Percentiles rank a stretch among this genome's conserved stretches.
phyloP scores from a whole-genome alignment of 768 basidiomycete species.

The Lentinula lateritia region DNA sequence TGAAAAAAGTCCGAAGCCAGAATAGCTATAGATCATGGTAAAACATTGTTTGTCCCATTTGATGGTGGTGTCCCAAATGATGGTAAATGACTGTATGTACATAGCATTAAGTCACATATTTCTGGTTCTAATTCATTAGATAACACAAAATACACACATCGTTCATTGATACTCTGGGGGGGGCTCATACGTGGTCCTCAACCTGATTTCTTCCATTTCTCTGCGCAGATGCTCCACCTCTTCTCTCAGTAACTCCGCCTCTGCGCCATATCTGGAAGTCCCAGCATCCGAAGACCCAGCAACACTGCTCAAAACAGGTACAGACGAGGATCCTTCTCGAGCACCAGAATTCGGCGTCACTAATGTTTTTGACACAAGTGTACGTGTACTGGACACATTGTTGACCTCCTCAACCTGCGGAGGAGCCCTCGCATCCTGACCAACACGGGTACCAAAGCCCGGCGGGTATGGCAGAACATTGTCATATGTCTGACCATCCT shows the following conservation, averaged over 20 bases:
- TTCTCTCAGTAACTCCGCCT: not conserved
- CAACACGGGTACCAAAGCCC: not conserved
- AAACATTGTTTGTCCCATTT: too few relatives aligned
- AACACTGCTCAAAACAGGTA: too few relatives aligned
- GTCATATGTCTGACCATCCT: not conserved
- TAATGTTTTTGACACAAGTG: not conserved
- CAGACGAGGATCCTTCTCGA: not conserved
- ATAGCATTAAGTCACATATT: too few relatives aligned
- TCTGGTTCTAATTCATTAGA: too few relatives aligned
- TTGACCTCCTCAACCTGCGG: not conserved
- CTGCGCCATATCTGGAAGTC: not conserved
- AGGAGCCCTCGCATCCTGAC: not conserved
- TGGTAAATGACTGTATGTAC: too few relatives aligned
- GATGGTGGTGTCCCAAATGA: too few relatives aligned
- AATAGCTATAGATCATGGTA: too few relatives aligned
- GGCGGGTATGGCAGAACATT: not conserved
- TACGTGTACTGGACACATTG: not conserved
- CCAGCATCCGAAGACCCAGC: not conserved
- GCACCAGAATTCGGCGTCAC: too few relatives aligned
- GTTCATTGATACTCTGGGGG: slow-evolving; percentile 7
- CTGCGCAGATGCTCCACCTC: slow-evolving; percentile 11
- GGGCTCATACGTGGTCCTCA: slow-evolving; percentile 6
- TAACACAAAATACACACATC: too few relatives aligned
- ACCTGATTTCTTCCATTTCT: slow-evolving; percentile 11
- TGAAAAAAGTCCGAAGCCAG: too few relatives aligned